Percentiles rank a stretch among this genome's conserved stretches.
Evolutionary conservation across 108 stramenopile genomes (phyloP).

Genomic region (Skeletonema grethae): DNA sequence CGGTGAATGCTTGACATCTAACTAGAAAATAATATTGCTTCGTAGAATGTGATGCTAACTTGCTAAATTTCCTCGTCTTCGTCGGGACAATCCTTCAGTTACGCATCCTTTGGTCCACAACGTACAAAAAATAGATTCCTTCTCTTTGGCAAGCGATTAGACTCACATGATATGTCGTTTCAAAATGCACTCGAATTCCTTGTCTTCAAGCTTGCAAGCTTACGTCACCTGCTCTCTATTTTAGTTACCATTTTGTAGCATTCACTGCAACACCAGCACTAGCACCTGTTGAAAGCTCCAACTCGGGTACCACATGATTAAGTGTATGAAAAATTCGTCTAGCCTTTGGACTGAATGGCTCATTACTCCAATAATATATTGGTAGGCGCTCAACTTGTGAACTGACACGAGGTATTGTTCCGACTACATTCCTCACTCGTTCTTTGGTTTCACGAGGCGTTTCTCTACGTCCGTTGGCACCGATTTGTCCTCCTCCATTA

Average conservation of each 20-base stretch:
- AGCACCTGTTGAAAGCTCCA: slow-evolving; percentile 80
- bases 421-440: slow-evolving; percentile 55
- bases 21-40: too few species aligned
- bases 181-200: too few species aligned
- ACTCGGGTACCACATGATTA: slow-evolving; percentile 82
- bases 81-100: too few species aligned
- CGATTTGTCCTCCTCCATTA: slow-evolving; percentile 94
- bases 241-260: slow-evolving; percentile 78
- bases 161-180: too few species aligned
- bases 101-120: too few species aligned
- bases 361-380: neutral
- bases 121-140: too few species aligned
- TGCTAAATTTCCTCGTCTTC: too few species aligned
- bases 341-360: slow-evolving; percentile 26
- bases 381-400: neutral
- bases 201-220: too few species aligned
- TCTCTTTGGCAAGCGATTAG: too few species aligned
- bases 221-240: too few species aligned
- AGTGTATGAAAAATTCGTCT: slow-evolving; percentile 56
- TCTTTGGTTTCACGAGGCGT: slow-evolving; percentile 78
- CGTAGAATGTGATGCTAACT: too few species aligned
- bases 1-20: too few species aligned
- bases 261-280: slow-evolving; percentile 76
- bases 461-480: slow-evolving; percentile 56
- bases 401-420: slow-evolving; percentile 28